Evolutionary conservation across 352 stramenopile genomes (phyloP), one percentile per base, ranked within the genome.

Genomic region (Phytophthora boehmeriae): DNA sequence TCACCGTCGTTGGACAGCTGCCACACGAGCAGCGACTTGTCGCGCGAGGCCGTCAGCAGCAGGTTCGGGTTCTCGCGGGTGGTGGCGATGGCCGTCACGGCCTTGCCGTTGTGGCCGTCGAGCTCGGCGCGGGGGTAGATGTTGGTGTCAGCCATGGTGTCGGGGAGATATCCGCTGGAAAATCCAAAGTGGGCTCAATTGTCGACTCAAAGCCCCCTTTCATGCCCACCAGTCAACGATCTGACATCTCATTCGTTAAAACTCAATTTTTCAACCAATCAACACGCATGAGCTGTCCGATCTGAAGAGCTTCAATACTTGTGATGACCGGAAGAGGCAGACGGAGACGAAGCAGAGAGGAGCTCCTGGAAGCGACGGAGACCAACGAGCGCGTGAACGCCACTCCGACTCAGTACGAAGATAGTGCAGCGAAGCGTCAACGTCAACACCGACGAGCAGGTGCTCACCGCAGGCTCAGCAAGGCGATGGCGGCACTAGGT

Each of bases 51-150:
- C 41, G 96, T 98, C 19, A 99, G 74, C 60, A 99, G 95, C 62
- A 99, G 94, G 88, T 99, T 99, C 59, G 97, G 97, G 87, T 99
- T 98, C 86, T 99, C 97, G 57, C 94, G 90, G 30, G 97, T 99
- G 56, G 98, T 99, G 60, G 97, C 98, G 73, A 99, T 97, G 64
- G 93, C 83, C 49, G 89, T 97, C 59, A 97, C 87, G 71, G 85
- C 88, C 76, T 94, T 93, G 75, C 90, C 86, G 77, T 93, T 93
- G 80, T 97, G 90, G 58, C 86, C 90, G 39, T 90, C 76, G 54
- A 97, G 87, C 64, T 88, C 80, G 59, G 89, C 90, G 78, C 90
- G 90, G 49, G 90, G 88, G 70, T 92, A 91, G 73, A 93, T 93
- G 76, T 63, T 90, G 36, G 78, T 90, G 53, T 93, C 85, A 69